Evolutionary conservation across 1,284 basidiomycete genomes (phyloP).

Genomic region (Irpex rosettiformis): DNA sequence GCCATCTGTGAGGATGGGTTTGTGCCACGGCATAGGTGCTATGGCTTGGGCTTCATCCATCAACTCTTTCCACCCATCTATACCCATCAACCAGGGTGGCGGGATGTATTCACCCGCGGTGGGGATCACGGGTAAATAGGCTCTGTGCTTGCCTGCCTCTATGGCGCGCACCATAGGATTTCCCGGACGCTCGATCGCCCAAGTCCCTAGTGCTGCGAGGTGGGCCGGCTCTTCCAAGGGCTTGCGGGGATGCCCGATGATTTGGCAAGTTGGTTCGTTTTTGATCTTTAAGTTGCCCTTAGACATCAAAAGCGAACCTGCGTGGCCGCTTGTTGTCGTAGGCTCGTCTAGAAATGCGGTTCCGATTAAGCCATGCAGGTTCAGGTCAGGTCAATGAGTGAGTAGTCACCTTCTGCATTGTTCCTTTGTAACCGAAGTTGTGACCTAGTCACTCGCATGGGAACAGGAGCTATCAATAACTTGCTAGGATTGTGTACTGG

Average conservation of each 20-base stretch:
- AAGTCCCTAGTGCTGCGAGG: background rate
- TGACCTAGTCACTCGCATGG: background rate
- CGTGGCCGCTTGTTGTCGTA: background rate
- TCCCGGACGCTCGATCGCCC: too few relatives aligned
- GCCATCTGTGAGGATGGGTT: background rate
- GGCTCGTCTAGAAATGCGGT: background rate
- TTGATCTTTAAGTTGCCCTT: background rate
- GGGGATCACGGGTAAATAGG: too few relatives aligned
- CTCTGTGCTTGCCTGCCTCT: too few relatives aligned
- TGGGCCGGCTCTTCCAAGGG: background rate
- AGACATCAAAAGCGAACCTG: background rate
- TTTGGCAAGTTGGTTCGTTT: background rate
- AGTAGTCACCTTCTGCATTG: background rate
- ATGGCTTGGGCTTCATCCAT: background rate
- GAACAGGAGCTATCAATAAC: background rate
- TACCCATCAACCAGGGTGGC: background rate
- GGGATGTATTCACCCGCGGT: too few relatives aligned
- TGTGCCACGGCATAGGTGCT: background rate
- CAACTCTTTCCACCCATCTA: background rate
- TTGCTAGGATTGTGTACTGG: too few relatives aligned
- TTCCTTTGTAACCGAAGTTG: background rate
- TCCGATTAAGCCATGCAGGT: background rate
- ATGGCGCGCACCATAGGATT: too few relatives aligned
- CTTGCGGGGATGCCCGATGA: background rate
- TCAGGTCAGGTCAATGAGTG: background rate